These are phyloP conservation scores for Solanum tarapatanum DNA, from an alignment of 257 asterid genomes.

Conservation along the genomic window DNA sequence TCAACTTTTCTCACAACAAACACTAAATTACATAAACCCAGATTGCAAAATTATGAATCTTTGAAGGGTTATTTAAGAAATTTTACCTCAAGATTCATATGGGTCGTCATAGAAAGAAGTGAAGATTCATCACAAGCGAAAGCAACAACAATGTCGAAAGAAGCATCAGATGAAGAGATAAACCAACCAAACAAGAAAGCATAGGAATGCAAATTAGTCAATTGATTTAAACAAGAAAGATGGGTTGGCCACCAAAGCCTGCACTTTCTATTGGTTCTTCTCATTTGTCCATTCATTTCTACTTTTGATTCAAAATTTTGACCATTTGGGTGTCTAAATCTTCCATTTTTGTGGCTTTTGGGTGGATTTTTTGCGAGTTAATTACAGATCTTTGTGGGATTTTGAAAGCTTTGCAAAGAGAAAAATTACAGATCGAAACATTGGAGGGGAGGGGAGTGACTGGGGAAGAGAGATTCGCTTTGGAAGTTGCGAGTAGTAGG, in stretches of 20 bases:
- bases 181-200: constrained; percentile 74
- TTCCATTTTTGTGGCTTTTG: background rate
- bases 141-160: constrained; percentile 63
- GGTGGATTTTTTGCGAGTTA: background rate
- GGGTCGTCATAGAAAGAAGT: constrained; percentile 16
- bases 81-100: constrained; percentile 42
- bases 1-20: background rate
- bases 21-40: background rate
- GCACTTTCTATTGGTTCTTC: constrained; percentile 25
- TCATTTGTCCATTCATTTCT: background rate
- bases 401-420: background rate
- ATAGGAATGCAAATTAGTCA: constrained; percentile 5
- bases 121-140: constrained; percentile 35
- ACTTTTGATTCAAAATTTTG: background rate
- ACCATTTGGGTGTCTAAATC: background rate
- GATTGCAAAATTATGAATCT: background rate
- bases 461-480: background rate
- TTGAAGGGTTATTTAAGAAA: background rate
- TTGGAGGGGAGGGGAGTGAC: background rate
- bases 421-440: background rate
- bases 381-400: background rate
- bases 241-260: constrained; percentile 92
- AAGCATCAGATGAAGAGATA: constrained; percentile 37
- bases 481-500: background rate
- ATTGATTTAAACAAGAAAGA: constrained; percentile 30